Conservation (phyloP, 345 rosid species). For the Aegle marmelos region DNA sequence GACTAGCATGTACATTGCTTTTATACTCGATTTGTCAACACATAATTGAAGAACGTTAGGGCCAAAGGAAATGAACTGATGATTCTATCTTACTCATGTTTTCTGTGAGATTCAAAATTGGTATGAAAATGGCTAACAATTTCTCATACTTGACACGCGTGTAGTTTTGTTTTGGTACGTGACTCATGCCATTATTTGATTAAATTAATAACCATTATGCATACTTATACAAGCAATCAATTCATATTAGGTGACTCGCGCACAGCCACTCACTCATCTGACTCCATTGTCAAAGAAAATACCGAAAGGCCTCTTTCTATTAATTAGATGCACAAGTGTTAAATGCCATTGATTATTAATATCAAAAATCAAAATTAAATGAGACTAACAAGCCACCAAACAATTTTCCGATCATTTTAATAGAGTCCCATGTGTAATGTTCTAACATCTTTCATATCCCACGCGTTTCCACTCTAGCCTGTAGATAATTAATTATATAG, state of each 20-base stretch:
- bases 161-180: not conserved
- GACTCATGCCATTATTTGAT: conserved; percentile 11
- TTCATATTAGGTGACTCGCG: conserved; percentile 13
- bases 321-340: not conserved
- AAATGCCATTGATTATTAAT: not conserved
- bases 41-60: not conserved
- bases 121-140: not conserved
- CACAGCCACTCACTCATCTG: not conserved
- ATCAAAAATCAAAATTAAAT: not conserved
- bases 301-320: not conserved
- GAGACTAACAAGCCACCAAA: not conserved
- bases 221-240: conserved; percentile 19
- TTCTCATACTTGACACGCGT: not conserved
- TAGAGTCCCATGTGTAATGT: not conserved
- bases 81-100: not conserved
- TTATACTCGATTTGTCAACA: not conserved
- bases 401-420: not conserved
- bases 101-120: not conserved
- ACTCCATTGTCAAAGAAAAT: not conserved
- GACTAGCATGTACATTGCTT: not conserved
- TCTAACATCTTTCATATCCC: not conserved
- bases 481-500: too few species aligned
- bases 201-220: not conserved
- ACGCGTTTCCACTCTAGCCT: too few species aligned
- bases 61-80: not conserved